Evolutionary conservation across 768 basidiomycete genomes (phyloP).

Genomic region (Gautieria morchelliformis): DNA sequence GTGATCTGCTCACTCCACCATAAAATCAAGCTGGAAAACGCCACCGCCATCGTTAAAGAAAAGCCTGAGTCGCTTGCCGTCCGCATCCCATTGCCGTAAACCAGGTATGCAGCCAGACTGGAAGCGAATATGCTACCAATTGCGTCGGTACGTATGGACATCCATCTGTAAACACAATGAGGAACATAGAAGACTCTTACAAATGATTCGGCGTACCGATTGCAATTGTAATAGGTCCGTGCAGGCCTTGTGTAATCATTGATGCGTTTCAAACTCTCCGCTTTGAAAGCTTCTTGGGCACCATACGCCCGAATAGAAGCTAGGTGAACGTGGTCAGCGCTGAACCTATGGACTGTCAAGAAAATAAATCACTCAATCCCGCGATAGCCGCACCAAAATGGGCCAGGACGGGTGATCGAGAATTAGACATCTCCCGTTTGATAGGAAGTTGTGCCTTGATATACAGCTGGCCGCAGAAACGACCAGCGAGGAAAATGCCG

Average conservation of each 20-base stretch:
- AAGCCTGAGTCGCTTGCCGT: constrained; percentile 27
- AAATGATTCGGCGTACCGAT: constrained; percentile 23
- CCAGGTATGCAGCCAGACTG: constrained; percentile 43
- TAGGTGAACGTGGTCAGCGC: constrained; percentile 12
- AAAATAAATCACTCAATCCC: constrained; percentile 32
- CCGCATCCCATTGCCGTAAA: constrained; percentile 12
- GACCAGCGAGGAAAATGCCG: constrained; percentile 33
- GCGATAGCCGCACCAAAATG: constrained; percentile 49
- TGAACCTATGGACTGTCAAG: not conserved
- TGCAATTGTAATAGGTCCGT: constrained; percentile 43
- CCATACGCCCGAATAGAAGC: constrained; percentile 57
- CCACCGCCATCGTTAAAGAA: constrained; percentile 38
- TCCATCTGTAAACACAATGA: constrained; percentile 27
- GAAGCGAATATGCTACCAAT: constrained; percentile 49
- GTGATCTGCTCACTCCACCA: constrained; percentile 22
- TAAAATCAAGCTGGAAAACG: constrained; percentile 47
- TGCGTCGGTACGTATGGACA: constrained; percentile 45
- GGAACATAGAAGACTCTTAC: not conserved
- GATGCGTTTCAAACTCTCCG: constrained; percentile 38
- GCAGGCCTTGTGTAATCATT: constrained; percentile 41
- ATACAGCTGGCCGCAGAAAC: constrained; percentile 36
- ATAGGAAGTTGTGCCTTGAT: constrained; percentile 46
- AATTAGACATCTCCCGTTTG: constrained; percentile 47
- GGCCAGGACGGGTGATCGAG: constrained; percentile 37
- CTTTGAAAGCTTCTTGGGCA: constrained; percentile 38